Evolutionary conservation across 192 early-diverging fungal genomes (phyloP).

Genomic region (Mortierella claussenii): DNA sequence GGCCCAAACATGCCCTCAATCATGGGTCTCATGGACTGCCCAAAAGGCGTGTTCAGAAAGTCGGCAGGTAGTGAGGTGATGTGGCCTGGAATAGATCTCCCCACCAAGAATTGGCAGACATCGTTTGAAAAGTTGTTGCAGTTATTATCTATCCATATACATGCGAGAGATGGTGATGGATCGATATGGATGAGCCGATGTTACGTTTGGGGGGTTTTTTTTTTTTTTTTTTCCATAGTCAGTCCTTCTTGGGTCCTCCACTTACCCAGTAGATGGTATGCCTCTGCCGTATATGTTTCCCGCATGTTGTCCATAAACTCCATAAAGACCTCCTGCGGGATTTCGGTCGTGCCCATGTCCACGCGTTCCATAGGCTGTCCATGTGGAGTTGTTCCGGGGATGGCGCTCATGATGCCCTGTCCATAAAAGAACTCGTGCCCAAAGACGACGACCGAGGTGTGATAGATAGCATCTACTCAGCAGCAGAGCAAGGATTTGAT

Average conservation of each 20-base stretch:
- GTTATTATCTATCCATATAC: slow-evolving; percentile 75
- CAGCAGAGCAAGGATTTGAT: background rate
- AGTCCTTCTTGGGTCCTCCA: background rate
- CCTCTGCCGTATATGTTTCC: slow-evolving; percentile 66
- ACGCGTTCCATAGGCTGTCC: slow-evolving; percentile 74
- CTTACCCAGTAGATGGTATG: slow-evolving; percentile 81
- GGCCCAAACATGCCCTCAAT: slow-evolving; percentile 76
- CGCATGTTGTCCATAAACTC: slow-evolving; percentile 78
- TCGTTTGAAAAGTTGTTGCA: slow-evolving; percentile 86
- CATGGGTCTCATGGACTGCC: slow-evolving; percentile 71
- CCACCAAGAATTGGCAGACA: slow-evolving; percentile 84
- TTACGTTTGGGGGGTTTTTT: no score
- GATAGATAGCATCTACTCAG: slow-evolving; percentile 64
- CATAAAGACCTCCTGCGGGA: slow-evolving; percentile 74
- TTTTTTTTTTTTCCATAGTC: background rate
- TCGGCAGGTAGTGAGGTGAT: slow-evolving; percentile 81
- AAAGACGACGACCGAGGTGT: slow-evolving; percentile 81
- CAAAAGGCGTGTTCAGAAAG: slow-evolving; percentile 72
- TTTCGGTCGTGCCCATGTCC: slow-evolving; percentile 81
- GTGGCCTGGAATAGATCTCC: slow-evolving; percentile 74
- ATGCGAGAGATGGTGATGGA: no score
- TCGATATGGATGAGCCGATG: no score
- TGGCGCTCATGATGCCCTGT: slow-evolving; percentile 70
- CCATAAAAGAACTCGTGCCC: slow-evolving; percentile 85
- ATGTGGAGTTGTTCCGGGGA: slow-evolving; percentile 66